These are phyloP conservation scores for Eremothecium gossypii DNA, from an alignment of 1,139 yeast species.

Conservation along the genomic window DNA sequence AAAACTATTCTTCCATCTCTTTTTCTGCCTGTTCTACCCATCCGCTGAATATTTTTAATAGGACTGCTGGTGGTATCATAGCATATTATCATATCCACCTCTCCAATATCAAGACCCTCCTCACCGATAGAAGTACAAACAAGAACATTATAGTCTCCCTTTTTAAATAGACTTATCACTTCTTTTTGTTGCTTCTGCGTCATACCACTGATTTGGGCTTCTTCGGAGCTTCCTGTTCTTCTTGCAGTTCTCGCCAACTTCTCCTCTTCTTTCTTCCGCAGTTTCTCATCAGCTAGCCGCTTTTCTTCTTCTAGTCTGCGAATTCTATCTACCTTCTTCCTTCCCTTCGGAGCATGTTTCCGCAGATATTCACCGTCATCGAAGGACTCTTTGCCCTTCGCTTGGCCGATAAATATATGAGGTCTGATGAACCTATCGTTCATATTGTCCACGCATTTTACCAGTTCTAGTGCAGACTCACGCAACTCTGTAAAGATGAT, in stretches of 20 bases:
- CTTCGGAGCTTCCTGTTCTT: constrained; percentile 36
- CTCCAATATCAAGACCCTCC: constrained; percentile 97
- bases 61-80: constrained; percentile 93
- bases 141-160: constrained; percentile 62
- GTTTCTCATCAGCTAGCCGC: constrained; percentile 21
- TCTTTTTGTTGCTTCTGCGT: constrained; percentile 65
- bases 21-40: constrained; percentile 98
- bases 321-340: constrained; percentile 32
- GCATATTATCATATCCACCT: constrained; percentile 86
- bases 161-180: constrained; percentile 61
- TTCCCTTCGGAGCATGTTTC: constrained; percentile 35
- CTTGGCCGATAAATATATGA: constrained; percentile 87
- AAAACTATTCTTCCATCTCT: constrained; percentile 79
- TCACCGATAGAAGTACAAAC: constrained; percentile 98
- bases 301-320: constrained; percentile 29
- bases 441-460: constrained; percentile 48
- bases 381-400: constrained; percentile 50
- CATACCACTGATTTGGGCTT: constrained; percentile 44
- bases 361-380: constrained; percentile 43
- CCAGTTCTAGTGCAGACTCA: constrained; percentile 83
- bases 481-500: constrained; percentile 83
- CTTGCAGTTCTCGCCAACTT: constrained; percentile 30
- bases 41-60: constrained; percentile 83
- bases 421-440: constrained; percentile 45
- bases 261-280: constrained; percentile 24